Percentiles rank a stretch among this genome's conserved stretches.
These are phyloP conservation scores for Afroboletus lepidellus DNA, from an alignment of 1,284 basidiomycete species.

Conservation along the genomic window DNA sequence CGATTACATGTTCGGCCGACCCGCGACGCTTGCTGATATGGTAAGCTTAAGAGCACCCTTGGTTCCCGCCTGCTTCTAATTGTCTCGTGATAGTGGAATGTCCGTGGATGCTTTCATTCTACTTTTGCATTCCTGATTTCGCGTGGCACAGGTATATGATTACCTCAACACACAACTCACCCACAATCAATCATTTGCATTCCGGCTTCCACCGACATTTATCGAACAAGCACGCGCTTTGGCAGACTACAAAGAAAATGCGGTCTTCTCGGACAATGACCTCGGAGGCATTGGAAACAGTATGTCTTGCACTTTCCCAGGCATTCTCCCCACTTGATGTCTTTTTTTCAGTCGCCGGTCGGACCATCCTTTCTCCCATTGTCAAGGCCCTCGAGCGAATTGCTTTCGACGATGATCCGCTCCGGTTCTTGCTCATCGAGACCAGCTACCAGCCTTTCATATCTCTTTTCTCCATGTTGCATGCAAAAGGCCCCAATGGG, in stretches of 20 bases:
- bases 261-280: conserved; percentile 65
- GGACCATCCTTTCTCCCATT: conserved; percentile 70
- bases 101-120: conserved; percentile 35
- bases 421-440: conserved; percentile 72
- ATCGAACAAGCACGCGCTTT: conserved; percentile 66
- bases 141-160: conserved; percentile 60
- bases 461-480: conserved; percentile 78
- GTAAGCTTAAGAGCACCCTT: conserved; percentile 39
- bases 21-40: conserved; percentile 63
- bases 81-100: conserved; percentile 52
- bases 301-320: conserved; percentile 33
- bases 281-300: conserved; percentile 73
- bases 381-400: conserved; percentile 70
- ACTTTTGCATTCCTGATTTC: conserved; percentile 14
- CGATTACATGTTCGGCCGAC: conserved; percentile 68
- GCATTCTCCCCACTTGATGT: neutral
- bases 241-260: conserved; percentile 76
- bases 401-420: conserved; percentile 71
- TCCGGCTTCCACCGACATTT: conserved; percentile 65
- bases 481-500: conserved; percentile 50
- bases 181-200: conserved; percentile 77
- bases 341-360: conserved; percentile 64
- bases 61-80: conserved; percentile 1
- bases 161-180: conserved; percentile 72
- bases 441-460: conserved; percentile 87